Base-by-base conservation (phyloP, 208 protist genomes). In the Trypanosoma mega region DNA sequence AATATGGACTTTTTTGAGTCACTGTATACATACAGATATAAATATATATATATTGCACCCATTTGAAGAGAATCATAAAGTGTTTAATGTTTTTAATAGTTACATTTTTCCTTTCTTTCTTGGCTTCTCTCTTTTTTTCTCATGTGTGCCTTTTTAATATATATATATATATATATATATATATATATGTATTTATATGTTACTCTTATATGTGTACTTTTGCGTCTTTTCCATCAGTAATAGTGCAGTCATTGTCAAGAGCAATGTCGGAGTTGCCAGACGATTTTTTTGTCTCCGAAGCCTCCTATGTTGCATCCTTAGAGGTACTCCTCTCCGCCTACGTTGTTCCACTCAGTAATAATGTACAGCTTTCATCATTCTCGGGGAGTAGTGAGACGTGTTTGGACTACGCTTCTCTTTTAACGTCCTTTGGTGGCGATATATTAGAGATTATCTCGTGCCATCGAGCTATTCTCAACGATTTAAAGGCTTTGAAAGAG, bases 311-410 rank as follows among this genome's bases (percentile, higher is more conserved):
- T 20, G 63, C 52, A 3, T 57, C 30, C 20, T 18, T 69, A 16
- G 45, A 69, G 27, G 43, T 43, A 2, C 45, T 69, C 23, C 23
- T 58, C 9, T 55, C 44, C 26, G 63, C 53, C 21, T 69, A 69
- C 18, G 49, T 69, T 41, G 26, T 47, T 30, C 63, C 63, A 46
- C 53, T 69, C 30, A 69, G 50, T 31, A 69, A 69, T 43, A 53
- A 26, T 3, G 2, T 41, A 16, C 23, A 11, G 7, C 48, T 57
- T 21, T 9, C 45, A 26, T 30, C 4, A 51, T 23, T 11, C 11
- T 14, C 4, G 5, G 20, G 29, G 8, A 7, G 18, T n/a, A 16
- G 43, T 18, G 27, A 24, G n/a, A n/a, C n/a, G n/a, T n/a, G n/a
- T n/a, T n/a, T n/a, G 7, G 60, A 57, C 18, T 30, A 34, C 21